Base-by-base conservation (phyloP, 1,139 yeast species). In the Magnusiomyces suaveolens region DNA sequence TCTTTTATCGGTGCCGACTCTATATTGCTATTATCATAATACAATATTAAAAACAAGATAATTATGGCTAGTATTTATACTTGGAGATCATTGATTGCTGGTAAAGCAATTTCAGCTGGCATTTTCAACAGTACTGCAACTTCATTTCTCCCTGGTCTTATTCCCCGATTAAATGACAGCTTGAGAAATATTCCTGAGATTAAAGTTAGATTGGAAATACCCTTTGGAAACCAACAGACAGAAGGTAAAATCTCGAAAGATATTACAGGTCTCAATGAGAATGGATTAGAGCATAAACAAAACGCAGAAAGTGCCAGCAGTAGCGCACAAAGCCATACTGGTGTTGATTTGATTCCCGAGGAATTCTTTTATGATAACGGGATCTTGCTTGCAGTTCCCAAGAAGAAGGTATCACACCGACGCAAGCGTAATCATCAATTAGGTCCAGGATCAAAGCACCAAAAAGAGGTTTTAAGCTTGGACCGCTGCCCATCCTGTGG, bases 401-500 rank as follows among this genome's bases (percentile, higher is more conserved):
- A 92, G 75, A 89, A 90, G 80, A 89, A 88, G 71, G 82, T 82
- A 14, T 88, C 97, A 8, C 87, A 87, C 67, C 81, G 82, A 72
- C 86, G 88, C 71, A 85, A 87, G 66, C 82, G 97, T 70, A 84
- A 80, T 66, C 83, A 85, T 72, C 78, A 87, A 62, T 83, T 86
- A 63, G 86, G 87, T 18, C 90, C 96, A 2, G 95, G 89, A 14
- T 77, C 80, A 59, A 90, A 88, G 68, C 94, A 89, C 65, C 75
- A 86, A 61, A 81, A 87, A 68, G 83, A 83, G 54, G 75, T 87
- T 61, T 79, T 83, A 57, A 85, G 87, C 67, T 73, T 92, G 63
- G 87, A 85, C 60, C 80, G 95, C 67, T 92, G 98, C 69, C 96
- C 97, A 2, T 85, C 96, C 0, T 92, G 98, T 72, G 98, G 98